A percentile compares a stretch with the other conserved stretches of the same genome.
Evolutionary conservation across 2,329 filamentous ascomycete genomes (phyloP).

Genomic region (Penicillium rolfsii): DNA sequence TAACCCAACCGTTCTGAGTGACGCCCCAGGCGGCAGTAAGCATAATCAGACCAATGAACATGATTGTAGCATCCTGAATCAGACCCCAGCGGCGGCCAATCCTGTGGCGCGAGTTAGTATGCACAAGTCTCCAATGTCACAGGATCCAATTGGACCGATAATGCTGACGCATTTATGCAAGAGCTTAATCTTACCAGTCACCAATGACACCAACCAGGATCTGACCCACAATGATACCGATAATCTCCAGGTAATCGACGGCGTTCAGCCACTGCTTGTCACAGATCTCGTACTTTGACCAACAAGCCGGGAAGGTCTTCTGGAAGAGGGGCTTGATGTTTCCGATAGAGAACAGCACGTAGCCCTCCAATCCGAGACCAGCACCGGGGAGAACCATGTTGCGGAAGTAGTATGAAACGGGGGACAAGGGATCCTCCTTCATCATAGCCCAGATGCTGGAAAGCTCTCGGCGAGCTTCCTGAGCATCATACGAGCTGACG

Average conservation of each 20-base stretch:
- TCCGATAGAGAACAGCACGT: conserved; percentile 95
- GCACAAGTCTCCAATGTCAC: neutral
- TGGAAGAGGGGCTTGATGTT: conserved; percentile 84
- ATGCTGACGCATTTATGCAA: neutral
- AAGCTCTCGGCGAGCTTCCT: conserved; percentile 71
- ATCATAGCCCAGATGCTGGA: conserved; percentile 72
- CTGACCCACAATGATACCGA: conserved; percentile 94
- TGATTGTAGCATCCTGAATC: conserved; percentile 92
- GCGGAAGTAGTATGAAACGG: conserved; percentile 81
- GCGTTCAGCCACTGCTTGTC: conserved; percentile 77
- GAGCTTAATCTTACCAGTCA: conserved; percentile 58
- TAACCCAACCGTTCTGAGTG: conserved; percentile 89
- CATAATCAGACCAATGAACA: conserved; percentile 92
- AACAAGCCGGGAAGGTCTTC: conserved; percentile 76
- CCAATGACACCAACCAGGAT: conserved; percentile 80
- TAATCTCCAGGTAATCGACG: conserved; percentile 88
- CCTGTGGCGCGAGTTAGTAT: conserved; percentile 50
- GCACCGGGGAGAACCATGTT: conserved; percentile 92
- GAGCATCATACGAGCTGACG: conserved; percentile 71
- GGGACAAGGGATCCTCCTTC: conserved; percentile 82
- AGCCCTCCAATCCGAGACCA: conserved; percentile 89
- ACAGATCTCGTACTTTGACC: conserved; percentile 70
- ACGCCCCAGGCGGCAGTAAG: conserved; percentile 88
- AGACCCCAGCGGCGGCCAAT: conserved; percentile 91
- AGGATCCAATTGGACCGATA: neutral